Percentiles rank a stretch among this genome's conserved stretches.
Conservation (phyloP, 2,329 filamentous ascomycete species). For the Aspergillus sojae region DNA sequence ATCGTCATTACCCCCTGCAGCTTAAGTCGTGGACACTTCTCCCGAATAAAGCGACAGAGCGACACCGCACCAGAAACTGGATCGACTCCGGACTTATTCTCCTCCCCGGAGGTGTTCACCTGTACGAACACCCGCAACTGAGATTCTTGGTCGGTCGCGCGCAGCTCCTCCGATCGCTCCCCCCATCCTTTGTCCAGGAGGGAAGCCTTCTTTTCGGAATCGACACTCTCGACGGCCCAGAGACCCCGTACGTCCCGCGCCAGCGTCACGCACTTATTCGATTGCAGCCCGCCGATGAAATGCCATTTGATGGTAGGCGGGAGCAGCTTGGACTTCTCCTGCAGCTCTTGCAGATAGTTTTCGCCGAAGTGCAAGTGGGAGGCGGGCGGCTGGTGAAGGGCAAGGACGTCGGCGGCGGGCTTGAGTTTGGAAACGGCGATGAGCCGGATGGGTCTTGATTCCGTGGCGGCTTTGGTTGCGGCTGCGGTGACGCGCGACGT, state of each 20-base stretch:
- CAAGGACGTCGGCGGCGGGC: constrained; percentile 85
- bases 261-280: constrained; percentile 86
- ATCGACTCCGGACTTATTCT: constrained; percentile 77
- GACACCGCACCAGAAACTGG: constrained; percentile 61
- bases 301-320: constrained; percentile 82
- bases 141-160: constrained; percentile 39
- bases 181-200: constrained; percentile 76
- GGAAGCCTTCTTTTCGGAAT: constrained; percentile 82
- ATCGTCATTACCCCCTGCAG: constrained; percentile 95
- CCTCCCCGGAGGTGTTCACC: constrained; percentile 92
- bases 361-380: constrained; percentile 84
- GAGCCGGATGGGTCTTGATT: constrained; percentile 57
- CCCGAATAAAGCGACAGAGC: constrained; percentile 70
- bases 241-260: constrained; percentile 83
- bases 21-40: constrained; percentile 71
- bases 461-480: constrained; percentile 33
- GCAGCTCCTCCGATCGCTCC: constrained; percentile 47
- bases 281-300: constrained; percentile 93
- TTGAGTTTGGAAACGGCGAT: constrained; percentile 97
- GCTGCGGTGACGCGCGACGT: constrained; percentile 60
- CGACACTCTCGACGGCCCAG: constrained; percentile 88
- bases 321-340: constrained; percentile 79
- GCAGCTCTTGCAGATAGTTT: constrained; percentile 91
- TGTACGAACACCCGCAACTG: constrained; percentile 79
- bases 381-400: constrained; percentile 67